Evolutionary conservation across 768 basidiomycete genomes (phyloP), one percentile per base, ranked within the genome.

Genomic region (Boletus sp.): DNA sequence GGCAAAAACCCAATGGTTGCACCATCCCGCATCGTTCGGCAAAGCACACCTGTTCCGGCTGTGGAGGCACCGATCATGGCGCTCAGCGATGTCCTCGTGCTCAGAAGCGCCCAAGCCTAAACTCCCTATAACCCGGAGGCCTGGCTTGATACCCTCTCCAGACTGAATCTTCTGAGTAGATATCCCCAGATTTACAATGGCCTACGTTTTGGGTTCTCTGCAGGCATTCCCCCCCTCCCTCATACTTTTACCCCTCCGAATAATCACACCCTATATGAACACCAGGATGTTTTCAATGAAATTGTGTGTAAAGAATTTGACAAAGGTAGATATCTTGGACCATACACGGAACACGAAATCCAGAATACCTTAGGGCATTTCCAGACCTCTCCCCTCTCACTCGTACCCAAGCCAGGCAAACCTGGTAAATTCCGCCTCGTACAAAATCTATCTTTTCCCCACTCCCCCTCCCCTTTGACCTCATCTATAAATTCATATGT

Each of bases 11-110:
- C 1, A 41, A 41, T n/a, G n/a, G n/a, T n/a, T n/a, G n/a, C n/a
- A n/a, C n/a, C n/a, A n/a, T n/a, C n/a, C n/a, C n/a, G n/a, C n/a
- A n/a, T n/a, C n/a, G n/a, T n/a, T n/a, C n/a, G n/a, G n/a, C n/a
- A n/a, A n/a, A n/a, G n/a, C n/a, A n/a, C n/a, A n/a, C n/a, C n/a
- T n/a, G n/a, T n/a, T n/a, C n/a, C n/a, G n/a, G n/a, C n/a, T n/a
- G n/a, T 3, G 7, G 40, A 0, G 4, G 9, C 0, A 1, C 21
- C 14, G 6, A 41, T 0, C 23, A 41, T 7, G 21, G 40, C 0
- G 13, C 23, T 25, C 40, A 41, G 23, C 3, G 0, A 0, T 41
- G 40, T 23, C 40, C 11, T 7, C 6, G 14, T 1, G 13, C 23
- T 0, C 34, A 39, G 38, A 21, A 11, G 38, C 0, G 9, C n/a